These are phyloP conservation scores for Talaromyces sp. DNA, from an alignment of 2,329 filamentous ascomycete species.

Conservation along the genomic window DNA sequence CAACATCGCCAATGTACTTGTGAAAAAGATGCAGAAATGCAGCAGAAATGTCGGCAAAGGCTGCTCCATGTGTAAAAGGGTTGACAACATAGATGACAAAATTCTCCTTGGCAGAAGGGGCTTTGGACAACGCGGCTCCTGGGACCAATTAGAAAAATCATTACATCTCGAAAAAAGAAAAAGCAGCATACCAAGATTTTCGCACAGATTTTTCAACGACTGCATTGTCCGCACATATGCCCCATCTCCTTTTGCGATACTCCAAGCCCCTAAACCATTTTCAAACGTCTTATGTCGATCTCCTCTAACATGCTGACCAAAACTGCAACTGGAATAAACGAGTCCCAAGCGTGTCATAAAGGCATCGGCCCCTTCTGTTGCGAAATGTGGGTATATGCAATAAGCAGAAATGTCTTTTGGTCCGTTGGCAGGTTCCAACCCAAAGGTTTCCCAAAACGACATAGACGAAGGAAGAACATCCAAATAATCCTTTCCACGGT, in stretches of 20 bases:
- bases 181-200: slow-evolving; percentile 30
- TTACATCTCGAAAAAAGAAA: neutral
- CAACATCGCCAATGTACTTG: slow-evolving; percentile 43
- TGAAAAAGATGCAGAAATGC: slow-evolving; percentile 56
- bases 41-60: slow-evolving; percentile 50
- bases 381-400: slow-evolving; percentile 50
- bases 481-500: slow-evolving; percentile 49
- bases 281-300: slow-evolving; percentile 36
- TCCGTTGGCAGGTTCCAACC: slow-evolving; percentile 52
- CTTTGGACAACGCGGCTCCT: slow-evolving; percentile 33
- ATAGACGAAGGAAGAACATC: slow-evolving; percentile 54
- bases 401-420: slow-evolving; percentile 55
- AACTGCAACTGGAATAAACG: slow-evolving; percentile 54
- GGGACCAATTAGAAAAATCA: slow-evolving; percentile 13
- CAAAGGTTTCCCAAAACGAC: slow-evolving; percentile 59
- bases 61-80: slow-evolving; percentile 46
- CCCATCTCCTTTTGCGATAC: slow-evolving; percentile 20
- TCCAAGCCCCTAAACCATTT: slow-evolving; percentile 36
- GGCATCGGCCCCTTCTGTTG: slow-evolving; percentile 43
- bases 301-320: slow-evolving; percentile 49
- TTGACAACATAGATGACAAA: slow-evolving; percentile 58
- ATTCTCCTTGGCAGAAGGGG: slow-evolving; percentile 32
- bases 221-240: slow-evolving; percentile 32
- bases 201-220: slow-evolving; percentile 29
- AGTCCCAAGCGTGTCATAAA: slow-evolving; percentile 52